Percentiles rank a stretch among this genome's conserved stretches.
These are phyloP conservation scores for Lasiodiplodia sp. DNA, from an alignment of 2,329 filamentous ascomycete genomes.

Conservation along the genomic window DNA sequence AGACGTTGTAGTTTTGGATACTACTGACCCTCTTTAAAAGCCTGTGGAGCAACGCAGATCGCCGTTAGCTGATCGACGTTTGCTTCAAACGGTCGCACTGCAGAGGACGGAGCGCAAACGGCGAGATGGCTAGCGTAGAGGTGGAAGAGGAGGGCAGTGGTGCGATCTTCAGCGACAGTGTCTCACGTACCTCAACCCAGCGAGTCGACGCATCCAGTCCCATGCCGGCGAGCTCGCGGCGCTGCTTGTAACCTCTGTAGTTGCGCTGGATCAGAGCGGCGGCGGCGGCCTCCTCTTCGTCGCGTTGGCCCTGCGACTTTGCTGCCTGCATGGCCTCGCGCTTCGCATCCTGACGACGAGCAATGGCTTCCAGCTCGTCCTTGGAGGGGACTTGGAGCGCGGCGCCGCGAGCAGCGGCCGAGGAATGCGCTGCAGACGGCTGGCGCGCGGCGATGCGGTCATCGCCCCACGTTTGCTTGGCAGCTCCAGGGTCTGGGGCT, in stretches of 20 bases:
- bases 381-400: conserved; percentile 21
- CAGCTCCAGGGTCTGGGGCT: conserved; percentile 16
- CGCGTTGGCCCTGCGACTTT: background rate
- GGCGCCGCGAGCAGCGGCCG: conserved; percentile 8
- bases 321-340: conserved; percentile 13
- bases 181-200: conserved; percentile 70
- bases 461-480: conserved; percentile 4
- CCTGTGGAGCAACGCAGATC: conserved; percentile 46
- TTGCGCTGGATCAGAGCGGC: conserved; percentile 60
- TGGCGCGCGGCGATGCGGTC: conserved; percentile 14
- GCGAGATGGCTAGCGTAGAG: conserved; percentile 30
- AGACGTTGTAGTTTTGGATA: conserved; percentile 29
- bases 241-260: conserved; percentile 77
- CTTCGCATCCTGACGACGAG: conserved; percentile 28
- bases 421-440: conserved; percentile 4
- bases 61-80: conserved; percentile 31
- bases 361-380: conserved; percentile 26
- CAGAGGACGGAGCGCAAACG: conserved; percentile 20
- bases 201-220: conserved; percentile 72
- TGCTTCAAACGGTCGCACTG: background rate
- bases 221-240: conserved; percentile 74
- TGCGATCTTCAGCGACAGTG: conserved; percentile 31
- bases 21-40: conserved; percentile 56
- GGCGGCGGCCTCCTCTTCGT: conserved; percentile 33
- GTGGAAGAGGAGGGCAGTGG: background rate